phyloP scores from a whole-genome alignment of 768 basidiomycete species.

The Chalciporus pseudorubinellus region DNA sequence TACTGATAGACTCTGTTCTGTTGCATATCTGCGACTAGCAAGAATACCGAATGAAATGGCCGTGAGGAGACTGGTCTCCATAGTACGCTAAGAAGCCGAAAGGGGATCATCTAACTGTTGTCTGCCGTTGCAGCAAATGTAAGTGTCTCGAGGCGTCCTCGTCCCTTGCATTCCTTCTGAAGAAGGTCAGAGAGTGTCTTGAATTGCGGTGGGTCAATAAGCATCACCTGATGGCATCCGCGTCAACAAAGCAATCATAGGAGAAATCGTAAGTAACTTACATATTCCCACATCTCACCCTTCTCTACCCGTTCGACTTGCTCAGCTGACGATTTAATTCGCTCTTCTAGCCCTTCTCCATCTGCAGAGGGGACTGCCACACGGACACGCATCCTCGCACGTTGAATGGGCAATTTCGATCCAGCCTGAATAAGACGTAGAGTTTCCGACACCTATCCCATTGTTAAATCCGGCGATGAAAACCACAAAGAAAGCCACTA shows the following conservation, averaged over 20 bases:
- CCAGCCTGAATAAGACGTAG: constrained; percentile 79
- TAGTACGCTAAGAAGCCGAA: neutral
- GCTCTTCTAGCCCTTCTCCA: constrained; percentile 64
- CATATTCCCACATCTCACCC: constrained; percentile 82
- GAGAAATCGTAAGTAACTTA: constrained; percentile 40
- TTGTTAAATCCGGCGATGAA: neutral
- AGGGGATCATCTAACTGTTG: constrained; percentile 10
- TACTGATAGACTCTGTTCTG: neutral
- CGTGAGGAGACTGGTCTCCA: neutral
- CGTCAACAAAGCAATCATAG: constrained; percentile 9
- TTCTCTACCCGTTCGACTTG: constrained; percentile 82
- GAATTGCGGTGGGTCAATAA: constrained; percentile 94
- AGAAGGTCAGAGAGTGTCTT: constrained; percentile 84
- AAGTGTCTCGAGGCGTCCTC: constrained; percentile 82
- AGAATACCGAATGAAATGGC: neutral
- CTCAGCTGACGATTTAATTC: constrained; percentile 71
- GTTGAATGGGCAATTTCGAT: constrained; percentile 87
- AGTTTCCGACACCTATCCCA: constrained; percentile 77
- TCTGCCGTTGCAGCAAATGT: constrained; percentile 63
- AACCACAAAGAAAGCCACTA: constrained; percentile 9
- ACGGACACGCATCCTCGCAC: constrained; percentile 90
- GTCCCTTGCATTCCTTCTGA: constrained; percentile 88
- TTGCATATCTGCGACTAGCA: neutral
- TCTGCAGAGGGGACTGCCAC: constrained; percentile 70
- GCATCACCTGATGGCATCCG: constrained; percentile 58